These are phyloP conservation scores for Sclerotinia minor DNA, from an alignment of 2,329 filamentous ascomycete genomes.

Conservation along the genomic window DNA sequence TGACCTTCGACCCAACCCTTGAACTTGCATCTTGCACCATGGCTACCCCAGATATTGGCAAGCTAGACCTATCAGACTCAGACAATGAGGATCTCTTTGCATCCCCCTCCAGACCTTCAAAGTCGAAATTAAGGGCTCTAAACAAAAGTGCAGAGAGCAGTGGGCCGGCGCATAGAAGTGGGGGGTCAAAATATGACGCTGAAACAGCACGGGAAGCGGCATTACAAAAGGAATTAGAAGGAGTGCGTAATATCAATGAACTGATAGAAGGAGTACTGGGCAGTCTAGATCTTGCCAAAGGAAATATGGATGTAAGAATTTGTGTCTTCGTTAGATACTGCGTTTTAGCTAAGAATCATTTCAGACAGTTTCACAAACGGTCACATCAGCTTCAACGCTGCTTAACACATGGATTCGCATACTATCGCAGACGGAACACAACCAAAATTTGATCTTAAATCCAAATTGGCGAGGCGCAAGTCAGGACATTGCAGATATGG, in stretches of 20 bases:
- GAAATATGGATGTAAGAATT: slow-evolving; percentile 69
- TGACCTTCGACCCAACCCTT: neutral
- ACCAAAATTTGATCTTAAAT: slow-evolving; percentile 86
- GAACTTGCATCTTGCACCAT: slow-evolving; percentile 19
- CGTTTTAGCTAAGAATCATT: slow-evolving; percentile 28
- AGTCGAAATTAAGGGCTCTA: slow-evolving; percentile 33
- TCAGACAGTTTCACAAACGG: slow-evolving; percentile 80
- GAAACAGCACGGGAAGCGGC: slow-evolving; percentile 71
- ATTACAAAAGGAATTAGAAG: slow-evolving; percentile 76
- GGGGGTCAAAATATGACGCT: slow-evolving; percentile 57
- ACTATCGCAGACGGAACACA: slow-evolving; percentile 95
- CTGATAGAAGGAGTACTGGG: slow-evolving; percentile 78
- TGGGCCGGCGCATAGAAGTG: slow-evolving; percentile 40
- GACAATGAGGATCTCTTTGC: slow-evolving; percentile 59
- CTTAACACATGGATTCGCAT: slow-evolving; percentile 96
- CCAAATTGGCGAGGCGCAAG: slow-evolving; percentile 86
- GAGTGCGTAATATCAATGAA: slow-evolving; percentile 81
- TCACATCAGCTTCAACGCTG: slow-evolving; percentile 82
- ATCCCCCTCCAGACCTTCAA: slow-evolving; percentile 50
- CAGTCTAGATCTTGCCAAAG: slow-evolving; percentile 69
- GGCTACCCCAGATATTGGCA: slow-evolving; percentile 52
- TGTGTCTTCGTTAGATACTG: slow-evolving; percentile 7
- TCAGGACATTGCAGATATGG: slow-evolving; percentile 81
- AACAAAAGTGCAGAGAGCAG: slow-evolving; percentile 35
- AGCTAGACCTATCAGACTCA: slow-evolving; percentile 54